Evolutionary conservation across 129 eudicot genomes (phyloP).

Genomic region (Ambrosia artemisiifolia): DNA sequence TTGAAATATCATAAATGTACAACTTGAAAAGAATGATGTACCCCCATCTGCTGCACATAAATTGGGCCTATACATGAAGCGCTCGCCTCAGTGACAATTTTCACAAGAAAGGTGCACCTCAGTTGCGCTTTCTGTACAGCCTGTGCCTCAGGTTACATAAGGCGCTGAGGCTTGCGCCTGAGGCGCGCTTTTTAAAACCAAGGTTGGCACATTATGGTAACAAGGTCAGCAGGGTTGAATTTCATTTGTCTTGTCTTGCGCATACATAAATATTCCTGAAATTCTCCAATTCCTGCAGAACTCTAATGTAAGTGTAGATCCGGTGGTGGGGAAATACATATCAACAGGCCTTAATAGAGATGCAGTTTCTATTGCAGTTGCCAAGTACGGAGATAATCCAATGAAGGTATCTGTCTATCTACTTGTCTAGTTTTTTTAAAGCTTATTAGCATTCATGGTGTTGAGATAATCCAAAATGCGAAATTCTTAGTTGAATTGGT

Average conservation of each 20-base stretch:
- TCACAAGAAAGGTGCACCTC: too few species aligned
- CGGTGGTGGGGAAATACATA: slow-evolving; percentile 65
- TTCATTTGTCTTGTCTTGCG: neutral
- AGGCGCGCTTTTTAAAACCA: too few species aligned
- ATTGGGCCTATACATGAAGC: too few species aligned
- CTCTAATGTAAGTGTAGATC: slow-evolving; percentile 38
- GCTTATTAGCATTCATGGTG: neutral
- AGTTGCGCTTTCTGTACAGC: too few species aligned
- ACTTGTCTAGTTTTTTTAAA: neutral
- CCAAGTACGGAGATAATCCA: slow-evolving; percentile 92
- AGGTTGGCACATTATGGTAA: too few species aligned
- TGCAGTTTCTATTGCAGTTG: slow-evolving; percentile 85
- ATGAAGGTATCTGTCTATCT: slow-evolving; percentile 64
- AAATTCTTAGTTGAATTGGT: neutral
- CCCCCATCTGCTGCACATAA: too few species aligned
- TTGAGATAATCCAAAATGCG: neutral
- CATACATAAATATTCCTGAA: neutral
- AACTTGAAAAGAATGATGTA: too few species aligned
- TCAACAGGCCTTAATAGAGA: slow-evolving; percentile 84
- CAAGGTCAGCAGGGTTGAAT: too few species aligned
- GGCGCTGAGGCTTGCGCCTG: too few species aligned
- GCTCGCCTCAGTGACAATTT: too few species aligned
- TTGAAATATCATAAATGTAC: too few species aligned
- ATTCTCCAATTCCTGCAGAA: slow-evolving; percentile 39
- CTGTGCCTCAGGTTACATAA: too few species aligned